Evolutionary conservation across 306 rosid genomes (phyloP).

Genomic region (Malus orientalis): DNA sequence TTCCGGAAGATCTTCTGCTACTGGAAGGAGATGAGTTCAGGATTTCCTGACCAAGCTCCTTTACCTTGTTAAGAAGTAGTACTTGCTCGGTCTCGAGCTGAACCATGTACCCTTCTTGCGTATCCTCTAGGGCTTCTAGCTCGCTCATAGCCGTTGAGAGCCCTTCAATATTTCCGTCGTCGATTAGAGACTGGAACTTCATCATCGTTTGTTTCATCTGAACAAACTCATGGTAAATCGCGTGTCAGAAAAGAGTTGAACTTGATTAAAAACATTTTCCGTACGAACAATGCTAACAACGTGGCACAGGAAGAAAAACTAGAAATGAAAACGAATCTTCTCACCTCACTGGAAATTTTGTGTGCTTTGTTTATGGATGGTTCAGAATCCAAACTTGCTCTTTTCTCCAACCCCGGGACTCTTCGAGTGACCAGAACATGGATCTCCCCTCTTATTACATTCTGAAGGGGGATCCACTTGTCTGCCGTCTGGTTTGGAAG

Average conservation of each 20-base stretch:
- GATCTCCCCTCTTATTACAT: constrained; percentile 83
- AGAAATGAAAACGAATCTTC: constrained; percentile 5
- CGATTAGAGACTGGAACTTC: constrained; percentile 48
- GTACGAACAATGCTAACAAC: neutral
- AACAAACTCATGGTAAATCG: constrained; percentile 1
- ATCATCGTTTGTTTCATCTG: constrained; percentile 72
- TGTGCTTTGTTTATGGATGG: constrained; percentile 62
- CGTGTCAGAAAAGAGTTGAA: neutral
- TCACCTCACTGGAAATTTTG: constrained; percentile 69
- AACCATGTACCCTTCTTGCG: constrained; percentile 61
- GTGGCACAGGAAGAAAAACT: neutral
- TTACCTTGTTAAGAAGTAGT: constrained; percentile 77
- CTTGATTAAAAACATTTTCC: neutral
- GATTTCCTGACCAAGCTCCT: constrained; percentile 76
- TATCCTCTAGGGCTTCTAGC: constrained; percentile 62
- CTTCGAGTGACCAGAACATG: constrained; percentile 79
- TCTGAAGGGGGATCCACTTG: constrained; percentile 98
- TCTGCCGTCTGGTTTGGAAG: constrained; percentile 73
- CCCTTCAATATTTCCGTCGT: constrained; percentile 65
- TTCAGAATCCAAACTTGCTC: constrained; percentile 53
- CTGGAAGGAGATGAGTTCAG: constrained; percentile 47
- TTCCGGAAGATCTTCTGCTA: constrained; percentile 35
- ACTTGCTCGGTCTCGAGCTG: constrained; percentile 80
- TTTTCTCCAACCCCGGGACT: constrained; percentile 62
- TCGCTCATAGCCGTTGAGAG: constrained; percentile 52